Evolutionary conservation across 768 basidiomycete genomes (phyloP).

Genomic region (Phanerochaete carnosa): DNA sequence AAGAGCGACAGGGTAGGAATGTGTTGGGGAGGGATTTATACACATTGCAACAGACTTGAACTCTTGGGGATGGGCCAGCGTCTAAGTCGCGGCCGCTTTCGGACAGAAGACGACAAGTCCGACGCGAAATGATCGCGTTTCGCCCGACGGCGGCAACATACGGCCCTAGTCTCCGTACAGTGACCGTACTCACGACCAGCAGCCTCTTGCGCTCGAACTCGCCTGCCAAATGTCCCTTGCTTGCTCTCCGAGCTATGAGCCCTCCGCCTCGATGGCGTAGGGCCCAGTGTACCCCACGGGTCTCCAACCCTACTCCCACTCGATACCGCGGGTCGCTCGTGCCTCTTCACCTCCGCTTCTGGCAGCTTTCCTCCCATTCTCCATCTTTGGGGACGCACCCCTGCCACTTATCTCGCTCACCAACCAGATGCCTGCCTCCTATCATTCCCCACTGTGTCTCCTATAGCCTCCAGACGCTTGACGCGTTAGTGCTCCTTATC

Average conservation of each 20-base stretch:
- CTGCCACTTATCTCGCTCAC: not conserved
- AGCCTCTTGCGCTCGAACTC: not conserved
- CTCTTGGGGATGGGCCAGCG: conserved; percentile 1
- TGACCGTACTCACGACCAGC: not conserved
- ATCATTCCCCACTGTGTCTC: not conserved
- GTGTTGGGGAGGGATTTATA: conserved; percentile 9
- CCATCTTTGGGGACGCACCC: not conserved
- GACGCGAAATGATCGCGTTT: not conserved
- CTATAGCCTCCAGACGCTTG: not conserved
- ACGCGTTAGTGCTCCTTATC: not conserved
- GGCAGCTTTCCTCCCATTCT: not conserved
- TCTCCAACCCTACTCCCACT: too few species aligned
- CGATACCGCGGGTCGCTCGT: not conserved
- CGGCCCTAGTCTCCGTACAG: not conserved
- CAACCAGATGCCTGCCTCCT: not conserved
- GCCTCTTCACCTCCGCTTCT: not conserved
- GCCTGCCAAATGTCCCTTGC: not conserved
- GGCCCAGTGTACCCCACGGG: too few species aligned
- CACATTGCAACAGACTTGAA: not conserved
- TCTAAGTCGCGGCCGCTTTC: not conserved
- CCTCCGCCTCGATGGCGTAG: not conserved
- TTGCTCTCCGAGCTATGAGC: not conserved
- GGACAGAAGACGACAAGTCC: not conserved
- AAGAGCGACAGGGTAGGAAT: not conserved
- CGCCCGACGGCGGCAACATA: not conserved